Evolutionary conservation across 441 rosid genomes (phyloP), one percentile per base, ranked within the genome.

Genomic region (Adansonia madagascariensis): DNA sequence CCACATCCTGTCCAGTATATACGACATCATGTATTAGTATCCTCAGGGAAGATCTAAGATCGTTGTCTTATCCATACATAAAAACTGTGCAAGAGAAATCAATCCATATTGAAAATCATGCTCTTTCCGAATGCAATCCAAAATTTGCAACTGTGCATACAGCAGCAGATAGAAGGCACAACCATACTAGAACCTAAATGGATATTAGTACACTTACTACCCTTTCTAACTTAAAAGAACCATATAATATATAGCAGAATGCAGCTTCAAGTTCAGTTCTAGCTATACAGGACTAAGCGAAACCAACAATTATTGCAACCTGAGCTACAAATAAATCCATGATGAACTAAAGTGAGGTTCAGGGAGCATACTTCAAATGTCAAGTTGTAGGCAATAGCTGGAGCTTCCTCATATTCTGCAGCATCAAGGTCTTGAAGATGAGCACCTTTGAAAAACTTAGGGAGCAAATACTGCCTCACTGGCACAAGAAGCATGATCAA

Each of bases 401-500:
- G 87, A 78, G 92, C 86, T 84, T 89, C 97, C 85, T 91, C 97
- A 61, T 90, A 91, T 66, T 88, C 94, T 62, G 97, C 91, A 22
- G 94, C 93, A 82, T 91, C 97, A 82, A 91, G 85, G 78, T 91
- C 97, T 67, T 89, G 91, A 77, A 91, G 91, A 82, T 90, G 94
- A 14, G 86, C 91, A 43, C 86, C 89, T 82, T 91, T 90, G 86
- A 91, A 91, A 82, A 88, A 86, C 84, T 80, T 89, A 0, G 97
- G 85, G 67, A 91, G 94, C 53, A 88, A 60, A 77, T 90, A 90
- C 55, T 90, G 97, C 27, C 97, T 82, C 50, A 87, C 89, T 0
- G 96, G 96, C 35, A 91, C 91, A 62, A 91, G 92, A 85, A 91
- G 91, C 96, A 90, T 91, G 81, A 91, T 91, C 78, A 91, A 71